These are phyloP conservation scores for Salvia hispanica DNA, from an alignment of 257 asterid species.

Conservation along the genomic window DNA sequence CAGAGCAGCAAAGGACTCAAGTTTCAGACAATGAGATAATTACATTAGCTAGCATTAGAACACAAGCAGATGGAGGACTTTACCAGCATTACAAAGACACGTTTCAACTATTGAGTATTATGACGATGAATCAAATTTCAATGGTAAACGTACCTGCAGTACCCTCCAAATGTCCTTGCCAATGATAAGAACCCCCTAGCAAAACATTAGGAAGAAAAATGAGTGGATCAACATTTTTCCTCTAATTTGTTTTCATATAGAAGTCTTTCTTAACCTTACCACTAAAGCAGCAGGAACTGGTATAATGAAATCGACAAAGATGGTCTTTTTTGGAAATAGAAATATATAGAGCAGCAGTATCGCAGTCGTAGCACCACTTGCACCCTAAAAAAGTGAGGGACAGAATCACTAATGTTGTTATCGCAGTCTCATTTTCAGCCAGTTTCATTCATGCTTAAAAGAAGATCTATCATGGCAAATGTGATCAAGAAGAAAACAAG, in stretches of 20 bases:
- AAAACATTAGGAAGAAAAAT: constrained; percentile 23
- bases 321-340: constrained; percentile 65
- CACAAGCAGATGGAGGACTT: no score
- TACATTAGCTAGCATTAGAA: neutral
- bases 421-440: neutral
- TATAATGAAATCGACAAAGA: constrained; percentile 56
- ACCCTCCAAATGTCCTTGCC: constrained; percentile 68
- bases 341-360: constrained; percentile 86
- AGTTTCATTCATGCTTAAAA: neutral
- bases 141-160: constrained; percentile 50
- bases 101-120: neutral
- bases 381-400: constrained; percentile 60
- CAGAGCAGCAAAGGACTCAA: neutral
- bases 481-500: neutral
- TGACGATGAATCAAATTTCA: neutral
- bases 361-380: constrained; percentile 97
- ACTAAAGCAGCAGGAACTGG: constrained; percentile 86
- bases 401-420: constrained; percentile 19
- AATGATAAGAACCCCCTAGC: constrained; percentile 70
- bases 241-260: neutral
- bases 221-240: constrained; percentile 14
- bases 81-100: no score
- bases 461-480: constrained; percentile 7
- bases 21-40: neutral
- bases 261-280: constrained; percentile 39